phyloP scores from a whole-genome alignment of 345 rosid genomes.

The Chamaenerion angustifolium region DNA sequence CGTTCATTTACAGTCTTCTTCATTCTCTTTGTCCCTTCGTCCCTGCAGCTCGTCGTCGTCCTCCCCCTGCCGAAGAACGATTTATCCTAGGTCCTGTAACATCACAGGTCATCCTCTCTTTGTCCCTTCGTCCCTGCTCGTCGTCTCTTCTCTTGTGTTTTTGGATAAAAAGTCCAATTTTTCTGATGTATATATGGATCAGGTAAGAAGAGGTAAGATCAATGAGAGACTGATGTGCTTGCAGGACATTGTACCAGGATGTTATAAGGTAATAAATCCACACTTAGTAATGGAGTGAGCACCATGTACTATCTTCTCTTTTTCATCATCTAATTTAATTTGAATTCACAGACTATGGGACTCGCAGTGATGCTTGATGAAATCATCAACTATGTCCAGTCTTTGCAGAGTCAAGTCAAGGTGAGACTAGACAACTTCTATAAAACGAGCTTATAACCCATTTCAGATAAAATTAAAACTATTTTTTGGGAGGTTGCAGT shows the following conservation, averaged over 20 bases:
- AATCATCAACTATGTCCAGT: constrained; percentile 50
- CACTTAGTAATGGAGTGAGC: background rate
- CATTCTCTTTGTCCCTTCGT: too few species aligned
- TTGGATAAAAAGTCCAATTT: too few species aligned
- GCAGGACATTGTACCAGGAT: constrained; percentile 47
- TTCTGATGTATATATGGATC: background rate
- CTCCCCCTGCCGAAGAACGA: too few species aligned
- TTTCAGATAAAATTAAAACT: too few species aligned
- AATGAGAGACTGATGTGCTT: constrained; percentile 32
- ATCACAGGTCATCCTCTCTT: too few species aligned
- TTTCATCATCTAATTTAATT: background rate
- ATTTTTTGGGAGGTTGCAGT: too few species aligned
- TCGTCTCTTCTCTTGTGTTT: too few species aligned
- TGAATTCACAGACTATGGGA: constrained; percentile 44
- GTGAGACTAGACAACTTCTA: constrained; percentile 14
- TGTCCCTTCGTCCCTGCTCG: too few species aligned
- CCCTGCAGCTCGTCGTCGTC: too few species aligned
- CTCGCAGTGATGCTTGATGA: constrained; percentile 61
- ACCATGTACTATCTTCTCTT: background rate
- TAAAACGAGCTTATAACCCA: too few species aligned
- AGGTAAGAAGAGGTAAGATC: constrained; percentile 45
- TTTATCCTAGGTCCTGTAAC: too few species aligned
- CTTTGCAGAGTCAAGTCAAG: constrained; percentile 57
- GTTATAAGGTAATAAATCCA: constrained; percentile 26
- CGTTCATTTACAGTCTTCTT: too few species aligned